Conservation (phyloP, 306 rosid genomes). For the Hippophae gyantsensis region DNA sequence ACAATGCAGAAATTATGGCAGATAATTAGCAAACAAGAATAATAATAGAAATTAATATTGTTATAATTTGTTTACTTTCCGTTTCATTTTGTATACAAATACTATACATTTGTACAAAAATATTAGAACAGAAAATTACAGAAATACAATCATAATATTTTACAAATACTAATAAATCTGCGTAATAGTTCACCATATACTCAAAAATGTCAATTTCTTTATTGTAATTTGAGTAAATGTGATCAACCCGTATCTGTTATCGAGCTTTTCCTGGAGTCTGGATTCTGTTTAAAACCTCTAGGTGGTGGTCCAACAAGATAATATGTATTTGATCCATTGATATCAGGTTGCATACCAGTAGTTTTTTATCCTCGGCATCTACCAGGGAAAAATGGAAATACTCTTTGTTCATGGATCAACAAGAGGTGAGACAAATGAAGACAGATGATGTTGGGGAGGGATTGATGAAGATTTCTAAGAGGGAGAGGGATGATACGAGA, state of each 20-base stretch:
- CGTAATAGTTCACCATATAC: constrained; percentile 22
- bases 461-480: constrained; percentile 32
- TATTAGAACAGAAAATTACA: too few relatives aligned
- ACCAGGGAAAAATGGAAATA: constrained; percentile 38
- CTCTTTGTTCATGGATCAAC: constrained; percentile 58
- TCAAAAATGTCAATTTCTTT: constrained; percentile 35
- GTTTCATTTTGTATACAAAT: too few relatives aligned
- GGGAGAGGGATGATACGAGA: constrained; percentile 52
- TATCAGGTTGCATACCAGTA: constrained; percentile 66
- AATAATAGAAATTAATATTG: too few relatives aligned
- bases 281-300: constrained; percentile 69
- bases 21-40: too few relatives aligned
- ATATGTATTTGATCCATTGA: constrained; percentile 55
- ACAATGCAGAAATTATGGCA: too few relatives aligned
- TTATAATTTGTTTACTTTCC: too few relatives aligned
- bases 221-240: constrained; percentile 38
- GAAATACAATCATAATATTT: too few relatives aligned
- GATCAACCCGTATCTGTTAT: constrained; percentile 33
- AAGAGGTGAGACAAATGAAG: constrained; percentile 34
- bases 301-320: constrained; percentile 72
- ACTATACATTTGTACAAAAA: too few relatives aligned
- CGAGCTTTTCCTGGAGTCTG: constrained; percentile 54
- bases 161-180: constrained; percentile 45
- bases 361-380: constrained; percentile 67
- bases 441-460: constrained; percentile 40